Base-by-base conservation (phyloP, 225 moss, liverwort and hornwort species). In the Asterella californica region DNA sequence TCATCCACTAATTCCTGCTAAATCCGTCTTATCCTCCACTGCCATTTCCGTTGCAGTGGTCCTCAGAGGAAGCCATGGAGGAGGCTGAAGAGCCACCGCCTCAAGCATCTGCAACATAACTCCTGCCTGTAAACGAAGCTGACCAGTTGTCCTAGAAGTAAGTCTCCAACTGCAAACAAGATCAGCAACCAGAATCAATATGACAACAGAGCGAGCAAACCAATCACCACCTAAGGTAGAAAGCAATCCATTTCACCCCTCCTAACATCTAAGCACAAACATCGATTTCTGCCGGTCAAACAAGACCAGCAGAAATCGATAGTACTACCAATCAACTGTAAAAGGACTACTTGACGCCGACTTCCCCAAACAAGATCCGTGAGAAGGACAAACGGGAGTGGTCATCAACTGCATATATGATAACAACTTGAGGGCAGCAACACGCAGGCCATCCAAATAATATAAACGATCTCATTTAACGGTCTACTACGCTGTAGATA, bases 41-140 rank as follows among this genome's bases (percentile, higher is more conserved):
- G 87, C 91, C 84, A 84, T 74, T 79, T 87, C 77, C 30, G 73
- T 62, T 85, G 92, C 90, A 83, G 88, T 84, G 84, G 87, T 88
- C 84, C 80, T 84, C 77, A 88, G 76, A 76, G 62, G 80, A 78
- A 87, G 68, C 94, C 96, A 91, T 79, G 88, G 90, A 81, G 89
- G 89, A 83, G 94, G 84, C 81, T 88, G 89, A 70, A 88, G 84
- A 86, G 88, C 96, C 96, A 90, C 90, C 76, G 88, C 81, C 86
- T 86, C 83, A 85, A 90, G 80, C 84, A 87, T 81, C 82, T 81
- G 85, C 87, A 83, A 89, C 96, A 94, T 94, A 78, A 83, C 88
- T 89, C 81, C 82, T 77, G 83, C 49, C 70, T 79, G 74, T 64
- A 27, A 9, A 76, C 59, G 49, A 75, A 74, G 50, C 72, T 72